Conservation (phyloP, 345 rosid species). For the Carallia brachiata region DNA sequence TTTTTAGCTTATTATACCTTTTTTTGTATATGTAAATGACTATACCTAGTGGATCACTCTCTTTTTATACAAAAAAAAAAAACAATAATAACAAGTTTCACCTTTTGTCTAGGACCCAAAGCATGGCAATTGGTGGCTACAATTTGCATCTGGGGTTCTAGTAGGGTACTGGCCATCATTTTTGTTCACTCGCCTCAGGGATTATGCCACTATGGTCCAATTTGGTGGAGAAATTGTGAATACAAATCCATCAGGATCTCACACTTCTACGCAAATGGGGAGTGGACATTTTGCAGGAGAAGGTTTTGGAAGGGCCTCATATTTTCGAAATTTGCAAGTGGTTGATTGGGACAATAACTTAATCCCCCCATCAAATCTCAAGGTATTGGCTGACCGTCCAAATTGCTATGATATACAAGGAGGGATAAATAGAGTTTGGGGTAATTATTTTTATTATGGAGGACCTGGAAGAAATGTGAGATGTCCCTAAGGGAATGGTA, state of each 20-base stretch:
- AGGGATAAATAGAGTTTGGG: constrained; percentile 82
- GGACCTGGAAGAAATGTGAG: constrained; percentile 89
- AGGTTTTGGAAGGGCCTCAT: constrained; percentile 89
- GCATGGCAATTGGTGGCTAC: constrained; percentile 99
- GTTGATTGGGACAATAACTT: constrained; percentile 96
- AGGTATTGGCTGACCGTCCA: constrained; percentile 80
- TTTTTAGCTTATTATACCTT: background rate
- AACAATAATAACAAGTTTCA: too few relatives aligned
- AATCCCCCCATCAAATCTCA: constrained; percentile 60
- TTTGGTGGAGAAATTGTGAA: constrained; percentile 95
- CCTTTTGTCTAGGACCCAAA: constrained; percentile 73
- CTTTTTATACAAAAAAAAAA: background rate
- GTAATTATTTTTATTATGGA: constrained; percentile 88
- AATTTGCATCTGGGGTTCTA: constrained; percentile 82
- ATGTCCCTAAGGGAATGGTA: constrained; percentile 57
- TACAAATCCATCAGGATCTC: constrained; percentile 62
- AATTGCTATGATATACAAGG: constrained; percentile 88
- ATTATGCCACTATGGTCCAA: constrained; percentile 91
- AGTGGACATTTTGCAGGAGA: constrained; percentile 95
- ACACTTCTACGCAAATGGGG: constrained; percentile 93
- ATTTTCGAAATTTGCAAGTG: constrained; percentile 77
- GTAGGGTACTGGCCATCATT: constrained; percentile 95
- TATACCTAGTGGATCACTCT: background rate
- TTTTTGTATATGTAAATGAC: background rate
- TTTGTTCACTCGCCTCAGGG: constrained; percentile 72